Conservation (phyloP, 345 rosid genomes). For the Eucalyptus urophylla region DNA sequence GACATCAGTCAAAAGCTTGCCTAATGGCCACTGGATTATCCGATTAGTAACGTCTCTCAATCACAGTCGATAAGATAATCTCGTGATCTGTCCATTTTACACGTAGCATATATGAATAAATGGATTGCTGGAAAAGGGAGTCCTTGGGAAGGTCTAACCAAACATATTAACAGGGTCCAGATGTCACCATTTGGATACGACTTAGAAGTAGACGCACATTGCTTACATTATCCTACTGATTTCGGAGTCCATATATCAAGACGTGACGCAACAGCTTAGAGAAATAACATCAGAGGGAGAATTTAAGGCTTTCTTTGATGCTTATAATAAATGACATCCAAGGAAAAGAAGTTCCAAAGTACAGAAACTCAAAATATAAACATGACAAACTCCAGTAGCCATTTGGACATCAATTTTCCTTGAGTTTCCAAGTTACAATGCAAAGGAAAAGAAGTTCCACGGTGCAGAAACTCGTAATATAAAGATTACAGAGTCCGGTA, state of each 20-base stretch:
- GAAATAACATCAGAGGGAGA: not conserved
- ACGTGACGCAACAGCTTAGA: not conserved
- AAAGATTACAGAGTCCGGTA: not conserved
- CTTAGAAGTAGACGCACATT: not conserved
- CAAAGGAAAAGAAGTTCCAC: not conserved
- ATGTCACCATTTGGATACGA: not conserved
- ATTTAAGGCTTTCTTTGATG: not conserved
- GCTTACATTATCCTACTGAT: not conserved
- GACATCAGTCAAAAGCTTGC: not conserved
- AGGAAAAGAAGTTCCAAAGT: not conserved
- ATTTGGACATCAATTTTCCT: no score
- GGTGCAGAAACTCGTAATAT: not conserved
- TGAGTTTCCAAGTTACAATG: conserved; percentile 3
- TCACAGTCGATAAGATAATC: not conserved
- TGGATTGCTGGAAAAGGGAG: not conserved
- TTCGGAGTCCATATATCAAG: not conserved
- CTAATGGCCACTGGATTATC: not conserved
- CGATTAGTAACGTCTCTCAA: not conserved
- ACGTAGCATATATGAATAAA: not conserved
- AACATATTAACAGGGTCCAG: not conserved
- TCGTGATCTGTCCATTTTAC: not conserved
- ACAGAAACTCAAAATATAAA: not conserved
- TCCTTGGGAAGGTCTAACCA: not conserved
- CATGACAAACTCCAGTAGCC: not conserved
- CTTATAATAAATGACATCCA: not conserved